Base-by-base conservation (phyloP, 805 yeast genomes). In the Metschnikowia cerradonensis region DNA sequence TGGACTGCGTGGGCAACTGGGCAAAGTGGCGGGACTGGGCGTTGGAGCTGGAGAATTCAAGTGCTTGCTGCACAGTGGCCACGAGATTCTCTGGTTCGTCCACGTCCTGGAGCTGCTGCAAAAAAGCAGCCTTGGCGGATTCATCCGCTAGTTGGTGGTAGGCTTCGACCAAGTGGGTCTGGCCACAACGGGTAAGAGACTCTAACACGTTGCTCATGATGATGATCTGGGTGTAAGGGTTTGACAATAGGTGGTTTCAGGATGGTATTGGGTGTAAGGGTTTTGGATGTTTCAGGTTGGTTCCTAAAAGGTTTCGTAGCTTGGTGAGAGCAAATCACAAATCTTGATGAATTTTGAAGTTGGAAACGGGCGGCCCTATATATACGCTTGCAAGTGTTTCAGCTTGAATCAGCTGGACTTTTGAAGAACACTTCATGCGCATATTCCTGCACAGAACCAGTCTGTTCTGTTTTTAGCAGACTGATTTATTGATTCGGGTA, bases 131-230 rank as follows among this genome's bases (percentile, higher is more conserved):
- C 57, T 75, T 72, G 36, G 47, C 50, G 48, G 80, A 57, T 14
- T 54, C 64, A 1, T 55, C 50, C 4, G 65, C 38, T 40, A 83
- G 66, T 11, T 59, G 44, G 38, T 75, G 75, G 71, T 76, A 77
- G 54, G 74, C 76, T 30, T 68, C 62, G 62, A 82, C 82, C 15
- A 83, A 58, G 51, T 82, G 86, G 2, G 57, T 61, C 62, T 83
- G 89, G 7, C 77, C 76, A 14, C 47, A 35, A 17, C 47, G 47
- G 32, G 33, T 8, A 17, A 44, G 20, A n/a, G 41, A 17, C 3
- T 44, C 40, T 33, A 44, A 44, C 17, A 44, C 33, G 31, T 14
- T 6, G 31, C 20, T 35, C 40, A 35, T 34, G 17, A 5, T 8
- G 11, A 8, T 11, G 3, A 17, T 17, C 19, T 5, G 11, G 14